Percentiles rank a stretch among this genome's conserved stretches.
These are phyloP conservation scores for Pilasporangium apinafurcum DNA, from an alignment of 352 stramenopile genomes.

Conservation along the genomic window DNA sequence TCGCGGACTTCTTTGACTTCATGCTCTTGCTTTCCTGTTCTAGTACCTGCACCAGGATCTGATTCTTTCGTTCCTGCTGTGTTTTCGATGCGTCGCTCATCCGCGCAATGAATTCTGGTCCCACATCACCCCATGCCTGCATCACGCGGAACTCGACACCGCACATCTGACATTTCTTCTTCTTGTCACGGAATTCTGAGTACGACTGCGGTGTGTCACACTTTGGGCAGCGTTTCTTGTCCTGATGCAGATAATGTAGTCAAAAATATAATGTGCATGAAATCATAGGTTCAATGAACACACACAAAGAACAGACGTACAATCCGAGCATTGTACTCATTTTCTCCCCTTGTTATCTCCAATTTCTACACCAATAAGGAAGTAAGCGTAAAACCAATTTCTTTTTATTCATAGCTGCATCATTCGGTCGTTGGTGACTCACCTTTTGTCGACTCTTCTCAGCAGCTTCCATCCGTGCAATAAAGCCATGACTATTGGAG, in stretches of 20 bases:
- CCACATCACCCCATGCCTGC: conserved; percentile 73
- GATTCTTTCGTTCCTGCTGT: conserved; percentile 37
- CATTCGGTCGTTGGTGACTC: neutral
- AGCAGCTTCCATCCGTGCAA: conserved; percentile 71
- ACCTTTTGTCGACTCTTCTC: conserved; percentile 79
- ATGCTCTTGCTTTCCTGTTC: conserved; percentile 22
- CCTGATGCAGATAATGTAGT: conserved; percentile 16
- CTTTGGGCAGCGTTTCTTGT: conserved; percentile 76
- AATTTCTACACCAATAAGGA: conserved; percentile 38
- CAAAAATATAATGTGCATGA: neutral
- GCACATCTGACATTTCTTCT: conserved; percentile 79
- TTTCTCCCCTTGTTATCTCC: conserved; percentile 61
- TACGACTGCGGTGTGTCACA: conserved; percentile 69
- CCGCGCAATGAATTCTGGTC: conserved; percentile 48
- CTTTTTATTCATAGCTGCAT: no score
- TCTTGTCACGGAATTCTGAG: conserved; percentile 82
- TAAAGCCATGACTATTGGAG: conserved; percentile 26
- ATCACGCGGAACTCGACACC: conserved; percentile 64
- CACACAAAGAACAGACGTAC: conserved; percentile 16
- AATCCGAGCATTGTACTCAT: conserved; percentile 61
- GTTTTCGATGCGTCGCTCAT: conserved; percentile 37
- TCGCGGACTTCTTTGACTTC: conserved; percentile 36
- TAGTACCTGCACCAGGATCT: conserved; percentile 40
- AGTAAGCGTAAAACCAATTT: neutral
- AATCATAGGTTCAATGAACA: neutral